These are phyloP conservation scores for Colletotrichum endophyticum DNA, from an alignment of 2,329 filamentous ascomycete species.

Conservation along the genomic window DNA sequence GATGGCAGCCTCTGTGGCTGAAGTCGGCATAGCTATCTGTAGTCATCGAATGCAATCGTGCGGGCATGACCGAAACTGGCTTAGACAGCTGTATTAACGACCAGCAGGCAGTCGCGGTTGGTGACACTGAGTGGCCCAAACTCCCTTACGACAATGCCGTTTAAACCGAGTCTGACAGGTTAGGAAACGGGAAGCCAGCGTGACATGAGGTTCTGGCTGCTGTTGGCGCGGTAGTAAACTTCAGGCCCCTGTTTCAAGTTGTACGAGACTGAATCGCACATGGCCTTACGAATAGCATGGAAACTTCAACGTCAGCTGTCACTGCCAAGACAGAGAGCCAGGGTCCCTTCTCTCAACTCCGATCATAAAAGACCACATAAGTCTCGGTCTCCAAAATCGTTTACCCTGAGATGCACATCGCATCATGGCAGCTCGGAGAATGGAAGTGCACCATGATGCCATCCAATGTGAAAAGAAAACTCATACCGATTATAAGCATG, in stretches of 20 bases:
- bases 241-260: background rate
- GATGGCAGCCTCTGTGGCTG: background rate
- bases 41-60: background rate
- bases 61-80: background rate
- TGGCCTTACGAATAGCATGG: background rate
- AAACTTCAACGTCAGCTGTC: background rate
- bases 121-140: background rate
- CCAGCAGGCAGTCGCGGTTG: background rate
- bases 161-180: background rate
- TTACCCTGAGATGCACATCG: background rate
- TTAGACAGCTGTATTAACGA: background rate
- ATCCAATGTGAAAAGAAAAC: background rate
- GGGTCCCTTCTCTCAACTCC: background rate
- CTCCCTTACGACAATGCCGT: background rate
- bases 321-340: background rate
- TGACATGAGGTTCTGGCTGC: background rate
- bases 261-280: background rate
- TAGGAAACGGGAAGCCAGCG: background rate
- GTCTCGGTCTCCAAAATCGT: background rate
- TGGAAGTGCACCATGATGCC: background rate
- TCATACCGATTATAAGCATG: background rate
- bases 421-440: background rate
- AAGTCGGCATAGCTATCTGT: background rate
- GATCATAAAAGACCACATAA: background rate
- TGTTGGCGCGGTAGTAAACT: background rate